Percentiles rank a stretch among this genome's conserved stretches.
Conservation (phyloP, 768 basidiomycete genomes). For the Dioszegia crocea region DNA sequence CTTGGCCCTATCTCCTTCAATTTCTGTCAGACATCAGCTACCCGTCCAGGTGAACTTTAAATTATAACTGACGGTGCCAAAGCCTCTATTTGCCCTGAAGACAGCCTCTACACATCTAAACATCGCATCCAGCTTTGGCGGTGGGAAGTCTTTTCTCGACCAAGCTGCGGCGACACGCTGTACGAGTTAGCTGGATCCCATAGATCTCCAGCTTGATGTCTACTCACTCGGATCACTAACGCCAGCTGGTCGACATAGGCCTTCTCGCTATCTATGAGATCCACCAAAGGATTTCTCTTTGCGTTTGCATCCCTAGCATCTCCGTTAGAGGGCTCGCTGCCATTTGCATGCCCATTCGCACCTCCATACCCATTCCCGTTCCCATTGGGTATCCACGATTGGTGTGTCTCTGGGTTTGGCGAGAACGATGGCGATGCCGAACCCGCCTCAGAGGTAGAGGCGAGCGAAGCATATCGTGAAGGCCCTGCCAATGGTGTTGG, state of each 20-base stretch:
- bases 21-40: conserved; percentile 58
- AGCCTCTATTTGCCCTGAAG: conserved; percentile 80
- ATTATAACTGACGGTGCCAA: conserved; percentile 63
- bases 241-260: conserved; percentile 84
- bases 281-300: conserved; percentile 68
- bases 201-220: neutral
- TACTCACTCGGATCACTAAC: conserved; percentile 73
- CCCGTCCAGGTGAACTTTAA: neutral
- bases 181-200: neutral
- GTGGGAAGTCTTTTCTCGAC: conserved; percentile 91
- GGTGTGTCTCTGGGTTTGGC: neutral
- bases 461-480: neutral
- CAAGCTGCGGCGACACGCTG: conserved; percentile 97
- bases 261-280: conserved; percentile 92
- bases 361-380: neutral
- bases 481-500: neutral
- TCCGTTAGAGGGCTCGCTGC: neutral
- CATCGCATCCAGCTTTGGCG: conserved; percentile 84
- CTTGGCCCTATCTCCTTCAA: conserved; percentile 88
- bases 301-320: conserved; percentile 1
- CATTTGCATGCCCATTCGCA: neutral
- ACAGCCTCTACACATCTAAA: conserved; percentile 88
- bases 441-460: neutral
- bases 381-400: neutral
- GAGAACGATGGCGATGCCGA: conserved; percentile 4